Evolutionary conservation across 306 rosid genomes (phyloP).

Genomic region (Cicer chorassanicum): DNA sequence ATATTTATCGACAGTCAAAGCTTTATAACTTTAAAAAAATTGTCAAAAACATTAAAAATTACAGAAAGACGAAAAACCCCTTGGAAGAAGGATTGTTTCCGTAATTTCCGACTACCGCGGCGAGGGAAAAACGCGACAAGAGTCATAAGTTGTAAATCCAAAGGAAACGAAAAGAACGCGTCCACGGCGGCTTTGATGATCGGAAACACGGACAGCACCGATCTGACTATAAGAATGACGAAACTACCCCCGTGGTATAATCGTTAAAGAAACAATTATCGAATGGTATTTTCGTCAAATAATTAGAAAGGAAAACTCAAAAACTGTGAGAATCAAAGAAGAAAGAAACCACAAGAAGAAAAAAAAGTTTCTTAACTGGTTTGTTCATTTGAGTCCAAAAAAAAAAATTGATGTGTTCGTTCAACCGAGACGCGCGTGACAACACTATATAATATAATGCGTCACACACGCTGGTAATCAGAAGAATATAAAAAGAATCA

Average conservation of each 20-base stretch:
- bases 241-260: conserved; percentile 32
- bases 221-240: conserved; percentile 20
- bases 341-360: neutral
- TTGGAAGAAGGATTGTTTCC: neutral
- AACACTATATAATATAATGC: neutral
- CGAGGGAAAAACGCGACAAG: conserved; percentile 24
- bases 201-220: conserved; percentile 25
- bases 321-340: conserved; percentile 29
- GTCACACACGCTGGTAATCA: conserved; percentile 1
- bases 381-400: neutral
- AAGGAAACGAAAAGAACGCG: neutral
- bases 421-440: conserved; percentile 7
- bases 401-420: neutral
- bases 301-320: conserved; percentile 5
- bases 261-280: neutral
- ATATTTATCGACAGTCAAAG: neutral
- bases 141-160: neutral
- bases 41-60: neutral
- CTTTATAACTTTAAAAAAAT: neutral
- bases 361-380: conserved; percentile 33
- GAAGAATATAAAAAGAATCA: neutral
- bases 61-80: neutral
- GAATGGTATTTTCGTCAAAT: conserved; percentile 49
- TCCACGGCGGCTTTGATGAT: conserved; percentile 33
- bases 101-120: neutral